Base-by-base conservation (phyloP, 2,329 filamentous ascomycete species). In the Helotiales sp. region DNA sequence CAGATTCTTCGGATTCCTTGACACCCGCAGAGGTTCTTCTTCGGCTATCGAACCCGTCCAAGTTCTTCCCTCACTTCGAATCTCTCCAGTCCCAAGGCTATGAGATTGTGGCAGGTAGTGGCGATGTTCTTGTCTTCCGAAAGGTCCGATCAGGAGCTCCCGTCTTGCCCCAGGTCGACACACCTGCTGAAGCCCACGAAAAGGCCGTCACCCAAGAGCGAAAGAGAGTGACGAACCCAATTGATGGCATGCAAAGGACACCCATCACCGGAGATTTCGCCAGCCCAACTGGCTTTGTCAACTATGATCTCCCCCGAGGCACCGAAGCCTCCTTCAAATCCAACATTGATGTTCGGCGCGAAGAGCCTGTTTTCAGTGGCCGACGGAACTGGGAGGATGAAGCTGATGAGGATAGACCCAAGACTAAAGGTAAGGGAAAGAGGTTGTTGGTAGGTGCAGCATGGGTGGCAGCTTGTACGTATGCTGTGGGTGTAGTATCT, bases 41-140 rank as follows among this genome's bases (percentile, higher is more conserved):
- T 1, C 83, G 84, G 7, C 81, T 92, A 20, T 85, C 86, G 0
- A 85, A 89, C 68, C 88, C 89, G 0, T 82, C 85, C 59, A 87
- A 87, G 70, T 92, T 92, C 77, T 82, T 91, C 13, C 84, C 88
- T 3, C 83, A 91, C 71, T 88, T 92, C 65, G 80, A 81, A 3
- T 77, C 82, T 0, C 81, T 91, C 1, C 83, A 88, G 67, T 79
- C 81, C 0, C 82, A 89, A 64, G 90, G 89, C 0, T 92, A 88
- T 69, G 89, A 91, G 72, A 87, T 91, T 45, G 84, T 89, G 1
- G 87, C 89, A 1, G 89, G 88, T 1, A 82, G 82, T 57, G 85
- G 84, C 6, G 84, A 92, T 69, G 81, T 91, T 4, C 81, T 92
- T 28, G 84, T 93, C 3, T 90, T 92, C 74, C 87, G 87, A 69